Evolutionary conservation across 176 grass and related monocot genomes (phyloP), one percentile per base, ranked within the genome.

Genomic region (Phoenix roebelenii): DNA sequence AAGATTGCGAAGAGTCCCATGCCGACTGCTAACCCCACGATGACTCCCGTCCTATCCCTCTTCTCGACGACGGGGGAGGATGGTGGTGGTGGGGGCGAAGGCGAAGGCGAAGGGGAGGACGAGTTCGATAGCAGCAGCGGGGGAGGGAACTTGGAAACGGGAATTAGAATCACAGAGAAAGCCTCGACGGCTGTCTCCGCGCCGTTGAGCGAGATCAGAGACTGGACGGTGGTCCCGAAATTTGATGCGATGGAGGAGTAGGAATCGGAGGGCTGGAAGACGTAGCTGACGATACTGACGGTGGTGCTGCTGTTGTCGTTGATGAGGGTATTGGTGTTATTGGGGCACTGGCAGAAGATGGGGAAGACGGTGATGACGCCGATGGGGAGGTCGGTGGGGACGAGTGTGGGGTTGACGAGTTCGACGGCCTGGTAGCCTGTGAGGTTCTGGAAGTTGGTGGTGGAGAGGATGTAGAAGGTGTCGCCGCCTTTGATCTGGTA

Each of bases 301-400:
- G 66, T 73, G n/a, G 50, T 61, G 5, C 26, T 67, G 53, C 14
- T n/a, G 52, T 16, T 32, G 52, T 51, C 55, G 26, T 30, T 32
- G 65, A 55, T 68, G 3, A 44, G 35, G 7, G 12, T 0, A 44
- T 44, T 44, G 35, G 35, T 44, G 35, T 9, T 7, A 16, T 18
- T 22, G 2, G 76, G 92, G 78, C 92, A 97, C 87, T 88, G 92
- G 78, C 92, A 96, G 68, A 97, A 97, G 68, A 97, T 30, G 23
- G 92, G 92, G 76, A 97, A 90, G 15, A 48, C 79, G 72, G 84
- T 66, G 64, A 97, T 80, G 74, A 15, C 62, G 53, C 87, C 92
- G 69, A 88, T 20, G 12, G 16, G 0, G 59, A 97, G 78, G 26
- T 91, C 15, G 52, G 64, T 79, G 16, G 78, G 58, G 53, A 85